Evolutionary conservation across 805 yeast genomes (phyloP).

Genomic region (Wickerhamiella galacta): DNA sequence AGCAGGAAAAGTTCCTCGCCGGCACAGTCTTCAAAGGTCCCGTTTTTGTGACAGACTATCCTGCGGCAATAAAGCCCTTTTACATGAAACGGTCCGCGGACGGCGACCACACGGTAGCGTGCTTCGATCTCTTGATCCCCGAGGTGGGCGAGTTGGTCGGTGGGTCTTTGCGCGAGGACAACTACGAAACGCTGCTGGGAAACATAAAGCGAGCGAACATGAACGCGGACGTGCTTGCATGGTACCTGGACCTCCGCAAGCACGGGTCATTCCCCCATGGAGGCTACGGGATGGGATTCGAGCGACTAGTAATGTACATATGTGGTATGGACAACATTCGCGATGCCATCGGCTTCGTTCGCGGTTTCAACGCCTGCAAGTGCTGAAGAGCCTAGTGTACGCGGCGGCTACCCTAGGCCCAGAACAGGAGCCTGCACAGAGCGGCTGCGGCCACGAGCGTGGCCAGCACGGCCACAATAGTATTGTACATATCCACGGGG

Average conservation of each 20-base stretch:
- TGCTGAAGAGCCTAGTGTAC: constrained; percentile 21
- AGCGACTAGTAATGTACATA: constrained; percentile 60
- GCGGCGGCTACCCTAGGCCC: background rate
- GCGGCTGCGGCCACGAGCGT: background rate
- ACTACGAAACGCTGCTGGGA: constrained; percentile 28
- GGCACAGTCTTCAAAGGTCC: constrained; percentile 44
- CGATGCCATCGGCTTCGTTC: constrained; percentile 77
- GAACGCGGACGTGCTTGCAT: constrained; percentile 40
- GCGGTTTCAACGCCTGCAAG: constrained; percentile 41
- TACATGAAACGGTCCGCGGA: constrained; percentile 55
- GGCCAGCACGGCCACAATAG: constrained; percentile 1
- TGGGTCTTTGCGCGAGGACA: constrained; percentile 81
- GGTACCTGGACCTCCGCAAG: constrained; percentile 64
- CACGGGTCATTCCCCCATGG: constrained; percentile 88
- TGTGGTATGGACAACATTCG: constrained; percentile 62
- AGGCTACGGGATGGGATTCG: constrained; percentile 93
- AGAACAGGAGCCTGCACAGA: background rate
- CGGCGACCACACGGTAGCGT: constrained; percentile 48
- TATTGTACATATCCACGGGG: constrained; percentile 2
- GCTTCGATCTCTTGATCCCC: constrained; percentile 80
- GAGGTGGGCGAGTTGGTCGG: constrained; percentile 89
- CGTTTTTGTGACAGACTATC: constrained; percentile 82
- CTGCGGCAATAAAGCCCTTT: constrained; percentile 64
- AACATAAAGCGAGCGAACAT: constrained; percentile 41
- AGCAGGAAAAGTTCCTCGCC: constrained; percentile 85